Evolutionary conservation across 2,329 filamentous ascomycete species (phyloP).

Genomic region (Hymenoscyphus fructigenus): DNA sequence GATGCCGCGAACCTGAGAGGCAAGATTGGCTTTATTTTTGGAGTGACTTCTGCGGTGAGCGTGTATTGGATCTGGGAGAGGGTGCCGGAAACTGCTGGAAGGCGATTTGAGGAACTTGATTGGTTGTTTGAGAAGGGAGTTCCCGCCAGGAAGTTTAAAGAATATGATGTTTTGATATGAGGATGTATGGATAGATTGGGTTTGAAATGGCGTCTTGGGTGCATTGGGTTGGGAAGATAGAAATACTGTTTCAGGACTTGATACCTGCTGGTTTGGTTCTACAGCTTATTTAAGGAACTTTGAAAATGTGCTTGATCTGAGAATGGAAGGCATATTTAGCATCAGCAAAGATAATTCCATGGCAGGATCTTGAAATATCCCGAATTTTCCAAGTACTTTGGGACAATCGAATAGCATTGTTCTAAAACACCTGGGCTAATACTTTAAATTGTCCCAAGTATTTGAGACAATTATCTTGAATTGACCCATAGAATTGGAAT

Average conservation of each 20-base stretch:
- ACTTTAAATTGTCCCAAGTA: too few species aligned
- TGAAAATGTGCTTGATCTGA: neutral
- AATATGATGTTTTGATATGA: conserved; percentile 8
- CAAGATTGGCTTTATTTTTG: conserved; percentile 40
- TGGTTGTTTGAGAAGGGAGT: conserved; percentile 61
- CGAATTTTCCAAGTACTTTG: too few species aligned
- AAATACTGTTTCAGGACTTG: neutral
- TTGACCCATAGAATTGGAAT: too few species aligned
- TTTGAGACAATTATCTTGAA: too few species aligned
- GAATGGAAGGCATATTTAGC: neutral
- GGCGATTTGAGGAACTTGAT: conserved; percentile 82
- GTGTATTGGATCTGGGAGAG: conserved; percentile 51
- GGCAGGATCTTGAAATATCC: neutral
- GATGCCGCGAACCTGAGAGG: conserved; percentile 37
- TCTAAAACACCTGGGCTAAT: too few species aligned
- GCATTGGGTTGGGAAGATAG: neutral
- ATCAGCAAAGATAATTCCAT: neutral
- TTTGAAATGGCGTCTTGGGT: neutral
- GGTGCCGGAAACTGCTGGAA: conserved; percentile 73
- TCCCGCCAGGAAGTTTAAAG: conserved; percentile 29
- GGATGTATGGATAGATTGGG: neutral
- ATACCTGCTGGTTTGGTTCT: conserved; percentile 1
- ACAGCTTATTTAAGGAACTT: neutral
- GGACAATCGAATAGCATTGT: too few species aligned
- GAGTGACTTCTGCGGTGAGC: conserved; percentile 28